Evolutionary conservation across 768 basidiomycete genomes (phyloP).

Genomic region (Trametes cingulata): DNA sequence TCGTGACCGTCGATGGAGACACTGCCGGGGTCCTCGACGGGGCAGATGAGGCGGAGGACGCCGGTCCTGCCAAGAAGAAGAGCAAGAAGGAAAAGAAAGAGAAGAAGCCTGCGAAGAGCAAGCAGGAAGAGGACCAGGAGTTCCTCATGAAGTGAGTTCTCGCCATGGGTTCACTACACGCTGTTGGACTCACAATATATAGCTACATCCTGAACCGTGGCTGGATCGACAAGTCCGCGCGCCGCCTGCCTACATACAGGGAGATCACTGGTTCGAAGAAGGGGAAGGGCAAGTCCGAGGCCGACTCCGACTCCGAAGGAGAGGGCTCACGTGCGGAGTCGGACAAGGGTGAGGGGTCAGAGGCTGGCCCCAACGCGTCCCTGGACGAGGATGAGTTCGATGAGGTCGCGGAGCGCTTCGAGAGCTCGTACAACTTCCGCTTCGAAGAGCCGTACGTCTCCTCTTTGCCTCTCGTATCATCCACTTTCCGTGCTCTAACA

Average conservation of each 20-base stretch:
- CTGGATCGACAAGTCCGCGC: conserved; percentile 84
- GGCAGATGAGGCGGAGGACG: conserved; percentile 32
- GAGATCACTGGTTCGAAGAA: conserved; percentile 61
- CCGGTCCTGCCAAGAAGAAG: conserved; percentile 29
- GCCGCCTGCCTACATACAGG: conserved; percentile 80
- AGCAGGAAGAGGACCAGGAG: conserved; percentile 75
- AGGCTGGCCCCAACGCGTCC: conserved; percentile 33
- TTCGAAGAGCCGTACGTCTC: conserved; percentile 89
- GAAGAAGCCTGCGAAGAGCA: conserved; percentile 33
- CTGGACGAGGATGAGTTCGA: conserved; percentile 80
- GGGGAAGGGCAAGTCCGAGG: conserved; percentile 19
- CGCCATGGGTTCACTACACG: not conserved
- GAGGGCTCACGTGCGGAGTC: conserved; percentile 21
- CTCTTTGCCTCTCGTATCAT: not conserved
- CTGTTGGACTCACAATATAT: not conserved
- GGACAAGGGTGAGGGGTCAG: conserved; percentile 20
- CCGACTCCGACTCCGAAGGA: conserved; percentile 20
- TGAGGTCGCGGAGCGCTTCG: conserved; percentile 88
- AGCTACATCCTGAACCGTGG: conserved; percentile 98
- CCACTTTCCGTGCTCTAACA: not conserved
- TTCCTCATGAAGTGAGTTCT: conserved; percentile 83
- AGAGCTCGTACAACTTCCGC: conserved; percentile 96
- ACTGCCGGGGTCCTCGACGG: conserved; percentile 21
- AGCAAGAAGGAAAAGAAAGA: conserved; percentile 32
- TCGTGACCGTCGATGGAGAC: conserved; percentile 58